phyloP scores from a whole-genome alignment of 2,329 filamentous ascomycete genomes.

The Aspergillus amoenus region DNA sequence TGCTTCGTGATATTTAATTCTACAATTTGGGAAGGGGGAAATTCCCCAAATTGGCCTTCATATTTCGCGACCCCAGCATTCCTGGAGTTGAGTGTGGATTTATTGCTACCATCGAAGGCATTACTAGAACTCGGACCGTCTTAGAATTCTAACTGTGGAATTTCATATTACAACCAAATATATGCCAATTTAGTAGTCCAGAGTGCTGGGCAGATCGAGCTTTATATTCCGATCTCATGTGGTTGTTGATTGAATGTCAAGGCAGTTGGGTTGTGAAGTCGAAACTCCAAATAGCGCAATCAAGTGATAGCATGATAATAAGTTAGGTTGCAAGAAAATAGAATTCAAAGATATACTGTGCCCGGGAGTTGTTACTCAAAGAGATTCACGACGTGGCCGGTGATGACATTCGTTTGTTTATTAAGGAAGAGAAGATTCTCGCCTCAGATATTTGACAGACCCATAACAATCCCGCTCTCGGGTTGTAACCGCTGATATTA shows the following conservation, averaged over 20 bases:
- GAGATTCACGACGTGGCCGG: not conserved
- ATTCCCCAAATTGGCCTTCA: too few relatives aligned
- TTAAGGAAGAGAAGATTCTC: not conserved
- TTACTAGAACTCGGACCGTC: not conserved
- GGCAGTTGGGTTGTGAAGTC: not conserved
- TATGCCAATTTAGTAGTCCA: not conserved
- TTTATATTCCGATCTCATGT: not conserved
- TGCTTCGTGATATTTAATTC: conserved; percentile 2
- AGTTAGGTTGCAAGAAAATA: not conserved
- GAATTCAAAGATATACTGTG: not conserved
- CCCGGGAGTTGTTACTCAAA: not conserved
- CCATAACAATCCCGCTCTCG: not conserved
- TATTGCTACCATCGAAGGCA: not conserved
- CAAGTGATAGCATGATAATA: not conserved
- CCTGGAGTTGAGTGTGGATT: not conserved
- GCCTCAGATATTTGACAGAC: not conserved
- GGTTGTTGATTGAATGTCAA: not conserved
- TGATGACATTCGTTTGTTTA: not conserved
- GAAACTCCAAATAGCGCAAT: not conserved
- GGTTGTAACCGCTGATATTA: not conserved
- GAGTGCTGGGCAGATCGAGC: not conserved
- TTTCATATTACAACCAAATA: not conserved
- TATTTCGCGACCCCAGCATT: not conserved
- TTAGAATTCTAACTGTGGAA: not conserved
- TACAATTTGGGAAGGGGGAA: not conserved